phyloP scores from a whole-genome alignment of 2,329 filamentous ascomycete genomes.

The Hypoxylon sp. region DNA sequence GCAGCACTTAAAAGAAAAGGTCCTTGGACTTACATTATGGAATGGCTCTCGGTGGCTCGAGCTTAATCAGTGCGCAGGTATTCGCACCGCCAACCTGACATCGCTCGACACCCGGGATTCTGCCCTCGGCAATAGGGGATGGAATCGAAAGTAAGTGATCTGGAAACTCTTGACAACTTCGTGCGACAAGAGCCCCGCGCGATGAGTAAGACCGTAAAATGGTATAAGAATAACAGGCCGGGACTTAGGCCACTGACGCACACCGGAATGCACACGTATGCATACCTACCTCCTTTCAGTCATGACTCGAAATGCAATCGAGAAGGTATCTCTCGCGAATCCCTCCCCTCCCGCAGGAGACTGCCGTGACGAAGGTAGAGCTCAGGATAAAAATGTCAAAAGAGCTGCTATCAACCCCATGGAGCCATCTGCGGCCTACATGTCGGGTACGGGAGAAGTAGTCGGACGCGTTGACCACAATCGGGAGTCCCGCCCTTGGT shows the following conservation, averaged over 20 bases:
- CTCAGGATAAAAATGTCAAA: slow-evolving; percentile 20
- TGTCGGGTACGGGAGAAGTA: not conserved
- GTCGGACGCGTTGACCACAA: not conserved
- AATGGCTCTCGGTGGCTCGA: not conserved
- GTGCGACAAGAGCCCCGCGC: slow-evolving; percentile 29
- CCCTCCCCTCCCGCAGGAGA: not conserved
- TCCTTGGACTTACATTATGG: slow-evolving; percentile 24
- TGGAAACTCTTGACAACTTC: slow-evolving; percentile 34
- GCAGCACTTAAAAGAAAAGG: not conserved
- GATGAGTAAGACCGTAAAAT: slow-evolving; percentile 24
- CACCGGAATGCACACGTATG: slow-evolving; percentile 30
- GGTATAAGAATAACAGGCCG: slow-evolving; percentile 22
- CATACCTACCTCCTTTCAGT: slow-evolving; percentile 33
- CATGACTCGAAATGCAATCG: too few species aligned
- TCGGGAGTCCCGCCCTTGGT: not conserved
- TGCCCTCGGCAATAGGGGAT: slow-evolving; percentile 46
- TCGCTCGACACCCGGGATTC: not conserved
- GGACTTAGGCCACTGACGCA: slow-evolving; percentile 26
- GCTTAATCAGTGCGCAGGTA: not conserved
- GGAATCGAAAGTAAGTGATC: slow-evolving; percentile 50
- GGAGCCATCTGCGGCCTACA: not conserved
- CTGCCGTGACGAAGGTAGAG: not conserved
- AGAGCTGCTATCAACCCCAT: slow-evolving; percentile 25
- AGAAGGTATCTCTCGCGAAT: too few species aligned
- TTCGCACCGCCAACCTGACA: not conserved